Evolutionary conservation across 768 basidiomycete genomes (phyloP).

Genomic region (Tylopilus rubrobrunneus): DNA sequence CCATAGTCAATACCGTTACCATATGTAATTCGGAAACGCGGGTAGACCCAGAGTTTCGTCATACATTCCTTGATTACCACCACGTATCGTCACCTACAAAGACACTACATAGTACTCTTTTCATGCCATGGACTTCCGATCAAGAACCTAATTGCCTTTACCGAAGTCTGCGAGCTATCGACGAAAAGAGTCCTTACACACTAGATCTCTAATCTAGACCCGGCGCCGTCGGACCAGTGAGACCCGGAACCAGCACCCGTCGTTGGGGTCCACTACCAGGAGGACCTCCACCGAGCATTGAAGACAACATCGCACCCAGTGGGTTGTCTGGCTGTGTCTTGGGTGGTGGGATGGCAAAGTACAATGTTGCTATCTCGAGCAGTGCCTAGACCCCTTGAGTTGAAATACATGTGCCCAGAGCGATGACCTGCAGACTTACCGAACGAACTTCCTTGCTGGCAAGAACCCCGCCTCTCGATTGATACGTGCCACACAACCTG

Average conservation of each 20-base stretch:
- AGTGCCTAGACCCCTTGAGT: conserved; percentile 44
- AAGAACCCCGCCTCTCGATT: conserved; percentile 62
- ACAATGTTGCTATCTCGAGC: conserved; percentile 64
- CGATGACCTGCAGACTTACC: conserved; percentile 39
- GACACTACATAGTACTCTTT: too few species aligned
- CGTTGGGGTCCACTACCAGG: conserved; percentile 29
- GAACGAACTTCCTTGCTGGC: conserved; percentile 58
- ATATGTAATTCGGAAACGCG: conserved; percentile 12
- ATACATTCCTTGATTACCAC: not conserved
- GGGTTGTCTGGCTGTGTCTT: conserved; percentile 70
- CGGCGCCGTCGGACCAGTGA: conserved; percentile 21
- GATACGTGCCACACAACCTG: conserved; percentile 79
- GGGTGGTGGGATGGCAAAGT: conserved; percentile 86
- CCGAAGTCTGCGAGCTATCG: conserved; percentile 2
- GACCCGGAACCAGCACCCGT: conserved; percentile 28
- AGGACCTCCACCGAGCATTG: conserved; percentile 74
- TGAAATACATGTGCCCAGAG: not conserved
- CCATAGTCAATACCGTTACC: not conserved
- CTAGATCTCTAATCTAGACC: conserved; percentile 25
- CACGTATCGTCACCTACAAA: too few species aligned
- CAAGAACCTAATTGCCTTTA: conserved; percentile 6
- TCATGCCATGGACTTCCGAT: conserved; percentile 3
- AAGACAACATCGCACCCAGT: conserved; percentile 84
- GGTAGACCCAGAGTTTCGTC: not conserved
- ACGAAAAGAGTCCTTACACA: conserved; percentile 7